A percentile compares a stretch with the other conserved stretches of the same genome.
phyloP scores from a whole-genome alignment of 75 land plant species.

The Cunninghamia lanceolata region DNA sequence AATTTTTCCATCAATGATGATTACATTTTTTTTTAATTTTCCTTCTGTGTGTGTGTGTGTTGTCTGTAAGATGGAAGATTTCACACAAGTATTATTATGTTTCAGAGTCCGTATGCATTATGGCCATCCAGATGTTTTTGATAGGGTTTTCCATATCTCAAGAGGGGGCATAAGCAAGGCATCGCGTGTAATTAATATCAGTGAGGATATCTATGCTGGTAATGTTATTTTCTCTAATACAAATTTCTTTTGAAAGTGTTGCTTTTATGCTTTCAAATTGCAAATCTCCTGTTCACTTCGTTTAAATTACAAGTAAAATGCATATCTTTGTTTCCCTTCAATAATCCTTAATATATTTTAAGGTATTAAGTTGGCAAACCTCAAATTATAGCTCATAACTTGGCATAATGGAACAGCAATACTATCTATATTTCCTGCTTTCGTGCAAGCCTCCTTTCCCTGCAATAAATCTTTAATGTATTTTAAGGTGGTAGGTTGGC shows the following conservation, averaged over 20 bases:
- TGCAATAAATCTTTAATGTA: no score
- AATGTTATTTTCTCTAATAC: background rate
- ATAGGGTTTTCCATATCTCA: constrained; percentile 80
- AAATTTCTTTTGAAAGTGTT: background rate
- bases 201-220: constrained; percentile 97
- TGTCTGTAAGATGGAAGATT: background rate
- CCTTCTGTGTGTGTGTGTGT: no score
- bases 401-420: background rate
- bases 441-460: no score
- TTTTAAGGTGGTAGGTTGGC: no score
- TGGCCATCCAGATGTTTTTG: constrained; percentile 97
- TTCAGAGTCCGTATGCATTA: constrained; percentile 92
- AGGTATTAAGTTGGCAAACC: no score
- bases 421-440: constrained; percentile 8
- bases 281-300: no score
- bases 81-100: background rate
- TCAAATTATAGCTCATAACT: no score
- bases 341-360: no score
- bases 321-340: no score
- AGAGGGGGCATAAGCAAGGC: constrained; percentile 94
- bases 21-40: background rate
- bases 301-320: no score
- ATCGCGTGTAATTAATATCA: constrained; percentile 75
- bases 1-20: background rate
- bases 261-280: background rate